A percentile compares a stretch with the other conserved stretches of the same genome.
These are phyloP conservation scores for Beta vulgaris DNA, from an alignment of 148 eudicot species.

Conservation along the genomic window DNA sequence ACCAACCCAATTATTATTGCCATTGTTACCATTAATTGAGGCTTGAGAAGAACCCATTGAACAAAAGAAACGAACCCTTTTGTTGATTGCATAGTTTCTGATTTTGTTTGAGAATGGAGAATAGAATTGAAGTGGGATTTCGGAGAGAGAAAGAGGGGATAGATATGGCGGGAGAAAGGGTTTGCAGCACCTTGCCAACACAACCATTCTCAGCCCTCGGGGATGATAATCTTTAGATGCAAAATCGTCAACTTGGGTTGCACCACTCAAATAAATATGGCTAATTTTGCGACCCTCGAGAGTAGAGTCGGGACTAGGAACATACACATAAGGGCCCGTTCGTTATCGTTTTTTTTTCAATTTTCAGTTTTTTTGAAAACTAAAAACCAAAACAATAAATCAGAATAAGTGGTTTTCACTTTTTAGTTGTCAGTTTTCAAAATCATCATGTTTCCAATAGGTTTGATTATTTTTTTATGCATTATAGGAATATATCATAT, in stretches of 20 bases:
- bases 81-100: not conserved
- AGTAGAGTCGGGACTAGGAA: too few relatives aligned
- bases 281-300: not conserved
- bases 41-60: not conserved
- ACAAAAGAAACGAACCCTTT: constrained; percentile 6
- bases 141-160: constrained; percentile 26
- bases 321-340: too few relatives aligned
- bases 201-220: not conserved
- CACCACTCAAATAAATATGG: not conserved
- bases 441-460: too few relatives aligned
- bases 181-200: constrained; percentile 17
- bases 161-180: constrained; percentile 22
- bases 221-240: constrained; percentile 5
- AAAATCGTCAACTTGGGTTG: not conserved
- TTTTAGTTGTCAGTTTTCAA: too few relatives aligned
- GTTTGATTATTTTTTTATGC: too few relatives aligned
- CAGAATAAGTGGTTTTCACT: too few relatives aligned
- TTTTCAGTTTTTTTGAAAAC: too few relatives aligned
- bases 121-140: constrained; percentile 17
- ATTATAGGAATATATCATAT: too few relatives aligned
- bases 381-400: too few relatives aligned
- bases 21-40: constrained; percentile 8
- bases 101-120: not conserved
- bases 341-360: too few relatives aligned
- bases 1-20: not conserved